Evolutionary conservation across 805 yeast species (phyloP), one percentile per base, ranked within the genome.

Genomic region (Cyberlindnera sargentensis): DNA sequence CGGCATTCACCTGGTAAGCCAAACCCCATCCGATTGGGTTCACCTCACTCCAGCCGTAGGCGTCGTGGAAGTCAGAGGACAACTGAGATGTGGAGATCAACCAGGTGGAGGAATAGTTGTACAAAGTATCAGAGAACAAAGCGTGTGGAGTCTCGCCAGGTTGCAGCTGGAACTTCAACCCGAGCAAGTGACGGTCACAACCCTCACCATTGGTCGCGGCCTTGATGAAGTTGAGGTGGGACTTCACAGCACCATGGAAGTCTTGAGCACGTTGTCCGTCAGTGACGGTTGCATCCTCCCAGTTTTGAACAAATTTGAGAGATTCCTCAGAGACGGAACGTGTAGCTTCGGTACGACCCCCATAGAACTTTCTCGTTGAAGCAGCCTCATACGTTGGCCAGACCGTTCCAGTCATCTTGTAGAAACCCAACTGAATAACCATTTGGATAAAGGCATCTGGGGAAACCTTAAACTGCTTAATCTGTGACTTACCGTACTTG

Each of bases 381-480:
- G 97, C 96, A 41, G 95, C 82, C 66, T 91, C 99, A 66, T 91
- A 91, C 9, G 97, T 91, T 50, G 97, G 96, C 59, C 91, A 76
- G 42, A 79, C 71, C 42, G 74, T 76, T 24, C 95, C 95, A 34
- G 86, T 74, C 66, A 80, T 71, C 66, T 88, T 89, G 71, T 70
- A 91, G 65, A 88, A 84, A 20, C 95, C 96, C 50, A 93, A 73
- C 72, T 91, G 99, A 58, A 91, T 78, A 55, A 89, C 61, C 82
- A 90, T 82, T 66, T 91, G 99, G 41, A 87, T 78, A 60, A 75
- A 91, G 1, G 96, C 95, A 64, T 91, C 99, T 27, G 99, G 99
- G 1, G 96, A 86, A 40, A 76, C 72, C 66, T 86, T 88, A 68
- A 84, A 82, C 56, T 77, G 72, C 66, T 91, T 91, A 64, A 93